Evolutionary conservation across 2,329 filamentous ascomycete species (phyloP), one percentile per base, ranked within the genome.

Genomic region (Pseudogymnoascus sp.): DNA sequence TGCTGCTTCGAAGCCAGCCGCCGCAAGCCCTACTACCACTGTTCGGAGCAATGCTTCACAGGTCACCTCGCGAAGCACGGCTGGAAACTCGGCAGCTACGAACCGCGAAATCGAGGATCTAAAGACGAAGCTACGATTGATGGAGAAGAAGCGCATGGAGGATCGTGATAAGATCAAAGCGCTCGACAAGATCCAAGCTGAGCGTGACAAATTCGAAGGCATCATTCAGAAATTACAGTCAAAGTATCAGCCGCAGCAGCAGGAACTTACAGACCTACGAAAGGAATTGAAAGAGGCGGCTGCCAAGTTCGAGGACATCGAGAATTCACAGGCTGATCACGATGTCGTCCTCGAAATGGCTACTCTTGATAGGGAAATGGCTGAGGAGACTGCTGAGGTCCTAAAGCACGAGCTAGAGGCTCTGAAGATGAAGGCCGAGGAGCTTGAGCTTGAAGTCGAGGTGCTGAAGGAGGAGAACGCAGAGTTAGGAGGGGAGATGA

Each of bases 321-420:
- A 93, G 68, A 81, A 83, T 31, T 80, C 89, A 61, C 88, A 95
- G 72, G 89, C 90, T 6, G 92, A 97, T 67, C 88, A 96, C 73
- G 95, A 97, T 31, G 84, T 88, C 3, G 85, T 89, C 5, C 78
- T 97, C 71, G 95, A 99, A 75, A 84, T 95, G 75, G 91, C 92
- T 5, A 88, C 90, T 0, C 79, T 99, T 25, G 95, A 99, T 72
- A 86, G 91, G 49, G 93, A 99, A 75, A 96, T 97, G 90, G 95
- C 95, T 0, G 93, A 99, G 74, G 93, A 97, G 75, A 91, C 87
- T 45, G 88, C 90, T 0, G 95, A 97, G 68, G 86, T 88, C 16
- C 80, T 89, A 60, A 95, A 92, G 73, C 82, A 84, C 1, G 93
- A 99, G 71, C 78, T 96, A 23, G 90, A 96, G 38, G 82, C 85